Percentiles rank a stretch among this genome's conserved stretches.
Conservation (phyloP, 164 flowering plant genomes). For the Hamamelis virginiana region DNA sequence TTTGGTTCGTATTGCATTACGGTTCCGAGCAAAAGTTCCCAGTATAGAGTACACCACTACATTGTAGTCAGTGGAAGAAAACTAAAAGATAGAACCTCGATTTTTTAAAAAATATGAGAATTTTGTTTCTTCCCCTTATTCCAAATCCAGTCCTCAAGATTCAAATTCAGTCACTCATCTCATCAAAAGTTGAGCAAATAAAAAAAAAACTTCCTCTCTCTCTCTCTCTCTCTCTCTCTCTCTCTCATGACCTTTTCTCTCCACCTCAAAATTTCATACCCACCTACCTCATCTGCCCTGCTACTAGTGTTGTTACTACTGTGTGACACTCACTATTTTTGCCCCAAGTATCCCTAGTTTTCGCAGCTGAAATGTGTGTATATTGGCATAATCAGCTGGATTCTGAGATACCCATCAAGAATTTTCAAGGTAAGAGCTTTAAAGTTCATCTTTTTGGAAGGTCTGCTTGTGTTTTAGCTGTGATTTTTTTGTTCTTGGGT, state of each 20-base stretch:
- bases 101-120: neutral
- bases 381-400: slow-evolving; percentile 15
- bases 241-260: slow-evolving; percentile 10
- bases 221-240: neutral
- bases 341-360: neutral
- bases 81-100: neutral
- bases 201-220: neutral
- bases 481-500: slow-evolving; percentile 23
- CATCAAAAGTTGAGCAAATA: slow-evolving; percentile 4
- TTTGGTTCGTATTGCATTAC: too few relatives aligned
- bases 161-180: neutral
- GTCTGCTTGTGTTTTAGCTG: slow-evolving; percentile 13
- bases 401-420: slow-evolving; percentile 21
- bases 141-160: neutral
- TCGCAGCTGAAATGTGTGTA: slow-evolving; percentile 25
- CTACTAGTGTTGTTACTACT: neutral
- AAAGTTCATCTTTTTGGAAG: slow-evolving; percentile 11
- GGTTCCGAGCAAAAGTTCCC: too few relatives aligned
- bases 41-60: too few relatives aligned
- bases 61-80: neutral
- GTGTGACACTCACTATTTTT: neutral
- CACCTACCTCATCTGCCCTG: slow-evolving; percentile 13
- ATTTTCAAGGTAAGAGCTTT: slow-evolving; percentile 27
- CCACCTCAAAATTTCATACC: slow-evolving; percentile 5
- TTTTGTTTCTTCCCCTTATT: neutral